These are phyloP conservation scores for Scorias spongiosa DNA, from an alignment of 2,329 filamentous ascomycete genomes.

Conservation along the genomic window DNA sequence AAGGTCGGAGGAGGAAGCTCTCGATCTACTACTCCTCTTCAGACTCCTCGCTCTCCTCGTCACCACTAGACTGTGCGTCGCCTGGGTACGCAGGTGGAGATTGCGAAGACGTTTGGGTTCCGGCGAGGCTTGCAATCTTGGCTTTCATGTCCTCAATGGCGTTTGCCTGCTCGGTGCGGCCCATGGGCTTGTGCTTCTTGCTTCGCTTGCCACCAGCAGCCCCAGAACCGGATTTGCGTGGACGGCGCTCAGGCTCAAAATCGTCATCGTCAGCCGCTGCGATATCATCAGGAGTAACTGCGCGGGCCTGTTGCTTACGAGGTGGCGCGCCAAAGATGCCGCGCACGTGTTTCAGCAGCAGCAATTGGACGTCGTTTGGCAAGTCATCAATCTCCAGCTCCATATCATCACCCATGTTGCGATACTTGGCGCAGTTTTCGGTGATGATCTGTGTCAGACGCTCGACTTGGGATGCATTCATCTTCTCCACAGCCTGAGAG, in stretches of 20 bases:
- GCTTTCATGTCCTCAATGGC: slow-evolving; percentile 49
- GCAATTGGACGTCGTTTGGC: slow-evolving; percentile 37
- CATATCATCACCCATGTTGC: slow-evolving; percentile 41
- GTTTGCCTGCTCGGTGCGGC: slow-evolving; percentile 53
- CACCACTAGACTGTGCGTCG: slow-evolving; percentile 11
- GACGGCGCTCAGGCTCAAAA: slow-evolving; percentile 28
- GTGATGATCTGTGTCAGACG: slow-evolving; percentile 83
- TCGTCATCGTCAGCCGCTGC: slow-evolving; percentile 31
- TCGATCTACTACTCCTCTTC: slow-evolving; percentile 19
- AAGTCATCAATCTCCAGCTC: slow-evolving; percentile 52
- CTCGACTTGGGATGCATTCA: slow-evolving; percentile 63
- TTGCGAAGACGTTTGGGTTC: slow-evolving; percentile 8
- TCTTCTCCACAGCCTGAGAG: slow-evolving; percentile 39
- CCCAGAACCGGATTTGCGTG: slow-evolving; percentile 9
- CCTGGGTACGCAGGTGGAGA: slow-evolving; percentile 6
- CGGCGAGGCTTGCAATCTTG: slow-evolving; percentile 31
- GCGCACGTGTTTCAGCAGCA: slow-evolving; percentile 40
- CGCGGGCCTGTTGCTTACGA: slow-evolving; percentile 5
- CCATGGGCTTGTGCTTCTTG: slow-evolving; percentile 67
- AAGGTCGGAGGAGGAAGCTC: no score
- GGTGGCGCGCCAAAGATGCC: slow-evolving; percentile 23
- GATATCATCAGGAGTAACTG: slow-evolving; percentile 18
- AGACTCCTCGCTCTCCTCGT: slow-evolving; percentile 21
- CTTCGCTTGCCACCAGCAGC: slow-evolving; percentile 34
- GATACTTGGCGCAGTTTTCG: slow-evolving; percentile 58